Evolutionary conservation across 2,329 filamentous ascomycete species (phyloP), one percentile per base, ranked within the genome.

Genomic region (Ophiosphaerella herpotricha): DNA sequence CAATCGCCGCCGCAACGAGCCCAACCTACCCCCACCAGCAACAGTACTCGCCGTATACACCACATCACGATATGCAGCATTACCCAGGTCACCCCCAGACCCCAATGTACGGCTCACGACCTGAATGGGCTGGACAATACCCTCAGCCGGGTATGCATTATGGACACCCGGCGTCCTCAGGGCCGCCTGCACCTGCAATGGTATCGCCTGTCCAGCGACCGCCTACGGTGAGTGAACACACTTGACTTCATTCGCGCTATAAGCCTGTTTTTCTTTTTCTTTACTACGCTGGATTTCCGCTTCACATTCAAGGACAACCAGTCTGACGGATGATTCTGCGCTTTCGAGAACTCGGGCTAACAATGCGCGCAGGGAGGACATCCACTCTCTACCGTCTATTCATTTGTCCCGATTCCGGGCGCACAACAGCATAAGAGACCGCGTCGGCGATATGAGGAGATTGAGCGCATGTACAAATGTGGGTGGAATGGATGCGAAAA

Each of bases 401-500:
- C 92, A 0, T 97, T 99, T 69, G 94, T 97, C 29, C 93, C 94
- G 0, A 97, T 97, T 66, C 94, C 94, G 2, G 94, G 94, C 57
- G 91, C 93, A 11, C 92, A 97, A 72, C 94, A 99, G 73, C 93
- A 97, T 74, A 99, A 99, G 80, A 86, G 94, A 50, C 94, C 94
- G 11, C 85, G 94, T 58, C 83, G 94, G 66, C 85, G 94, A 46
- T 99, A 97, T 67, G 94, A 99, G 75, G 94, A 99, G 73, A 99
- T 99, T 64, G 94, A 99, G 79, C 87, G 94, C 70, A 97, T 99
- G 94, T 97, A 99, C 81, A 97, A 97, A 76, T 99, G 94, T 70
- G 94, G 93, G 23, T 97, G 91, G 90, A 93, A 97, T 60, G 92
- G 92, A 7, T 99, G 94, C 70, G 94, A 99, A 76, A 99, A 99